phyloP scores from a whole-genome alignment of 1,284 basidiomycete genomes.

The Marasmius tenuissimus region DNA sequence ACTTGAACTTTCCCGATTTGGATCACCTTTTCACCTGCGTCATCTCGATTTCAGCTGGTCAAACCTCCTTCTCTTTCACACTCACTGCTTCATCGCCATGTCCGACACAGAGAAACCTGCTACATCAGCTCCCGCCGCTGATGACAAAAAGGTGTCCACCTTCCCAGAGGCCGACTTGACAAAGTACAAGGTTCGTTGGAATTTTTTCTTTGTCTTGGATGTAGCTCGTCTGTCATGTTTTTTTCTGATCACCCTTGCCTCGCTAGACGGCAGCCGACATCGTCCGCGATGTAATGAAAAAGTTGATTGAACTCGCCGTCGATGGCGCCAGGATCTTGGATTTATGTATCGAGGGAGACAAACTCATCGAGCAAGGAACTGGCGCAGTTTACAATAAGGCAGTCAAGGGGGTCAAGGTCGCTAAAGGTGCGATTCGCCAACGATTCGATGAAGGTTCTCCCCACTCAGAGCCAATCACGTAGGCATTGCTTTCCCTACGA shows the following conservation, averaged over 20 bases:
- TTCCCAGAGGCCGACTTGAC: conserved; percentile 74
- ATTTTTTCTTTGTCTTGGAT: not conserved
- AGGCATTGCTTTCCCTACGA: conserved; percentile 95
- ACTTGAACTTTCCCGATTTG: not conserved
- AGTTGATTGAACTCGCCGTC: conserved; percentile 73
- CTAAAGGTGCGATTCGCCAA: conserved; percentile 66
- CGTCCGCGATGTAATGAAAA: conserved; percentile 83
- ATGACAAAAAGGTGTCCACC: conserved; percentile 49
- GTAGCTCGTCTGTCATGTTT: not conserved
- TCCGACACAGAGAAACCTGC: conserved; percentile 50
- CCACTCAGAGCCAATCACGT: not conserved
- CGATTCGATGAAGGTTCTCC: too few species aligned
- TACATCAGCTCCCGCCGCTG: conserved; percentile 29
- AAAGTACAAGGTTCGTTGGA: conserved; percentile 72
- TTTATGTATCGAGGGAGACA: conserved; percentile 91
- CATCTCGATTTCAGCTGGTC: not conserved
- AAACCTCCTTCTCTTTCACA: not conserved
- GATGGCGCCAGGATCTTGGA: conserved; percentile 90
- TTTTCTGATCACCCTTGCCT: conserved; percentile 9
- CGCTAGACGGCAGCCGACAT: conserved; percentile 86
- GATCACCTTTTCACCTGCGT: not conserved
- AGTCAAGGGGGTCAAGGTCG: conserved; percentile 83
- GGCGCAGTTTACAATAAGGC: conserved; percentile 88
- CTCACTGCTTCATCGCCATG: conserved; percentile 28
- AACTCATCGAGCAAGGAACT: conserved; percentile 85